Conservation (phyloP, 441 rosid genomes). For the Bruguiera hainesii region DNA sequence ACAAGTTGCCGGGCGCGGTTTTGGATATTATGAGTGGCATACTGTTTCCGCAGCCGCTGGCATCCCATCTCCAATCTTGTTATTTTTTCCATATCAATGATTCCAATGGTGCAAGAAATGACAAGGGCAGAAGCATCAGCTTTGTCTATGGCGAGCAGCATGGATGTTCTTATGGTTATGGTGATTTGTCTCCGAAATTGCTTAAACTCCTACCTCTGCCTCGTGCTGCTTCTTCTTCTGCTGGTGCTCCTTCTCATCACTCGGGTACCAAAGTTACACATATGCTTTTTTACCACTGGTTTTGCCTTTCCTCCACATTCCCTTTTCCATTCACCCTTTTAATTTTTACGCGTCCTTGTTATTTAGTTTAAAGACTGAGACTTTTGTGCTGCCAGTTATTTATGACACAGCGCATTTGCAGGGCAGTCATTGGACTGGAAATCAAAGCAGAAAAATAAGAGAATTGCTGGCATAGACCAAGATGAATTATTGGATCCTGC, state of each 20-base stretch:
- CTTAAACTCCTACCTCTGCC: constrained; percentile 1
- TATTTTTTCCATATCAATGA: not conserved
- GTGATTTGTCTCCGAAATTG: not conserved
- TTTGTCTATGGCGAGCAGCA: not conserved
- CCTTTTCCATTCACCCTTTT: not conserved
- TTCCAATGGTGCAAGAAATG: not conserved
- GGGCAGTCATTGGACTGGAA: constrained; percentile 29
- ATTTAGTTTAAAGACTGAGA: not conserved
- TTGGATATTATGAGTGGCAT: not conserved
- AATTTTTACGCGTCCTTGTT: not conserved
- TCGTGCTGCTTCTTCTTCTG: constrained; percentile 13
- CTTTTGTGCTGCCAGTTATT: not conserved
- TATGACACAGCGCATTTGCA: constrained; percentile 1
- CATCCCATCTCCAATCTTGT: not conserved
- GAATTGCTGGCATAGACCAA: constrained; percentile 61
- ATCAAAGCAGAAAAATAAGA: constrained; percentile 27
- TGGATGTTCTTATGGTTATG: too few relatives aligned
- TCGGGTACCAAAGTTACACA: constrained; percentile 7
- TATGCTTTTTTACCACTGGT: too few relatives aligned
- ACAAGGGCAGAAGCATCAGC: not conserved
- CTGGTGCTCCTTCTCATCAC: constrained; percentile 1
- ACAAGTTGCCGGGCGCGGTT: not conserved
- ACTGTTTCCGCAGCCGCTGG: constrained; percentile 6
- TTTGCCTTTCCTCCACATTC: not conserved
- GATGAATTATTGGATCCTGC: constrained; percentile 60